Evolutionary conservation across 2,329 filamentous ascomycete species (phyloP), one percentile per base, ranked within the genome.

Genomic region (Coleophoma eucalyptorum): DNA sequence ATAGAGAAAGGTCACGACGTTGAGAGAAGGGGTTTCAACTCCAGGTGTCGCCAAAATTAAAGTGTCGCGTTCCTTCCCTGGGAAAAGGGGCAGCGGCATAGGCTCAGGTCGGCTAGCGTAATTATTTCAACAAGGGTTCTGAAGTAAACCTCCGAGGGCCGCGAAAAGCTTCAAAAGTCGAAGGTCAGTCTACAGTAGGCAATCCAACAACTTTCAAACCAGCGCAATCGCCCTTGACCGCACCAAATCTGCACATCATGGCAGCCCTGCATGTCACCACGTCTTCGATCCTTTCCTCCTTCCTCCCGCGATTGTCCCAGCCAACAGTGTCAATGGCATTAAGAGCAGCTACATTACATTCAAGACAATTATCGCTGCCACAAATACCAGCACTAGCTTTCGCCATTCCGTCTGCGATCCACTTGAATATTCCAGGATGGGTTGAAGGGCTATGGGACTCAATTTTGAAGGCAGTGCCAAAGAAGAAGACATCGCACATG

Each of bases 401-500:
- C 53, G 73, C 82, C 6, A 69, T 87, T 37, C 83, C 87, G 20
- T 74, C 79, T 12, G 71, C 75, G 37, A 74, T 89, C 57, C 77
- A 72, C 20, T 68, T 83, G 58, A 81, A 75, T 46, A 75, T 92
- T 47, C 85, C 88, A 5, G 79, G 80, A 5, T 66, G 91, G n/a
- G 72, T 96, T 19, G 84, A 82, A 50, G 89, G 88, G 56, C 84
- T 99, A 63, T 97, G 93, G 93, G 93, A 97, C 60, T 91, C 89
- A 5, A 81, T 99, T 43, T 78, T 99, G 59, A 86, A 86, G 58
- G 94, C 94, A 1, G 94, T 97, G 15, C 94, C 94, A 5, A 99
- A 99, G 80, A 97, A 96, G 76, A 99, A 97, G 81, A 95, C 91
- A 33, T 97, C 93, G 40, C 90, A 99, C 70, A 90, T 90, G 77